Conservation (phyloP, 2,329 filamentous ascomycete genomes). For the Didymella pinodella region DNA sequence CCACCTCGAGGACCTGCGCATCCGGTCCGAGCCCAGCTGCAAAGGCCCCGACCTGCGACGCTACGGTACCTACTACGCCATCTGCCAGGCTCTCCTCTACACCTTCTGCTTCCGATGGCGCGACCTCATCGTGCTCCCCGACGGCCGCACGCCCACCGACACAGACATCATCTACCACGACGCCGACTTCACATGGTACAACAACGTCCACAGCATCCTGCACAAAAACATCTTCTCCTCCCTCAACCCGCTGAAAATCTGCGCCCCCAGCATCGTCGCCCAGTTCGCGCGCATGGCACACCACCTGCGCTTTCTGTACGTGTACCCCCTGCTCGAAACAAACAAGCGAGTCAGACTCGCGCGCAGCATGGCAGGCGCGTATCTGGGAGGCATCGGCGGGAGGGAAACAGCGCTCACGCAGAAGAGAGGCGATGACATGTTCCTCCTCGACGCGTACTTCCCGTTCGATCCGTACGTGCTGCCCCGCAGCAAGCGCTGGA, state of each 20-base stretch:
- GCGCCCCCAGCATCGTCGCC: constrained; percentile 85
- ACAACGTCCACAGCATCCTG: constrained; percentile 76
- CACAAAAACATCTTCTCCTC: constrained; percentile 82
- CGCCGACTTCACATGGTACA: constrained; percentile 80
- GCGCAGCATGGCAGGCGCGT: constrained; percentile 68
- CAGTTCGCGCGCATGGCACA: constrained; percentile 90
- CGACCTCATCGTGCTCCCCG: constrained; percentile 73
- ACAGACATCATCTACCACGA: constrained; percentile 68
- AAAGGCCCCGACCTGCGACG: constrained; percentile 84
- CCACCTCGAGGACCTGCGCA: constrained; percentile 78
- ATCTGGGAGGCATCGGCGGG: constrained; percentile 54
- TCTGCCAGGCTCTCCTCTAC: constrained; percentile 89
- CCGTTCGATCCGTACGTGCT: constrained; percentile 97
- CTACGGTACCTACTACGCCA: constrained; percentile 85
- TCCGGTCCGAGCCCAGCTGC: constrained; percentile 74
- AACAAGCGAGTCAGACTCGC: constrained; percentile 90
- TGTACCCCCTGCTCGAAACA: constrained; percentile 84
- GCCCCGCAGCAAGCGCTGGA: constrained; percentile 85
- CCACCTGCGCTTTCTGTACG: constrained; percentile 86
- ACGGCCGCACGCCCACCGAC: constrained; percentile 51
- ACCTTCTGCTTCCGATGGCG: constrained; percentile 99
- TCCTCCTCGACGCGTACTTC: constrained; percentile 93
- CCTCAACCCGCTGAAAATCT: constrained; percentile 95
- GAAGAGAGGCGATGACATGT: constrained; percentile 75
- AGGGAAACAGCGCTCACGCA: constrained; percentile 62